These are phyloP conservation scores for Cercospora sp. DNA, from an alignment of 2,329 filamentous ascomycete species.

Conservation along the genomic window DNA sequence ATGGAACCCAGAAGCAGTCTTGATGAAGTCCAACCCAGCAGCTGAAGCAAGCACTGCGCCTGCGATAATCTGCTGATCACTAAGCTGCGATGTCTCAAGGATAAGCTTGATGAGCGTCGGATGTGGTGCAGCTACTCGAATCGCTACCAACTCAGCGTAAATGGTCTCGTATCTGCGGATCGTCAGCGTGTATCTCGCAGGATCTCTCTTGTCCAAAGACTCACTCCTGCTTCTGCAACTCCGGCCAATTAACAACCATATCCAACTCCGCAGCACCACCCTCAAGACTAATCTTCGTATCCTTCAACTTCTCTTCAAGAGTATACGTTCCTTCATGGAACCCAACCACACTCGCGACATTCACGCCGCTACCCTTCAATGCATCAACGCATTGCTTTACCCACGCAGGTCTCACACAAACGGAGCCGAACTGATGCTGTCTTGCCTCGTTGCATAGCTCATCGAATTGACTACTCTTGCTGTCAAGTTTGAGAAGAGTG, in stretches of 20 bases:
- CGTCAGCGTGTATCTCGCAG: background rate
- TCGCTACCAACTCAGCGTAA: slow-evolving; percentile 55
- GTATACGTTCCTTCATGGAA: slow-evolving; percentile 61
- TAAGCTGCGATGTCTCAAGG: slow-evolving; percentile 58
- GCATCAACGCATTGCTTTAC: slow-evolving; percentile 54
- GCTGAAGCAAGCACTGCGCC: slow-evolving; percentile 54
- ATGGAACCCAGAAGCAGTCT: slow-evolving; percentile 62
- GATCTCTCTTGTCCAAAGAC: background rate
- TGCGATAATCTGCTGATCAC: slow-evolving; percentile 53
- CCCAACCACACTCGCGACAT: slow-evolving; percentile 59
- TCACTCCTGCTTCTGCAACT: slow-evolving; percentile 41
- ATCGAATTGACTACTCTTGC: slow-evolving; percentile 53
- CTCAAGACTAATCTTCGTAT: slow-evolving; percentile 52
- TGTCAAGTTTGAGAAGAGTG: slow-evolving; percentile 53
- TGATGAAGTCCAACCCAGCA: slow-evolving; percentile 60
- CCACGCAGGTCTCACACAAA: slow-evolving; percentile 58
- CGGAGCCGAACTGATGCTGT: slow-evolving; percentile 51
- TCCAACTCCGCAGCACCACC: slow-evolving; percentile 59
- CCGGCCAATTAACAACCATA: slow-evolving; percentile 58
- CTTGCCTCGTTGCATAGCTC: slow-evolving; percentile 57
- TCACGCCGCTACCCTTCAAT: slow-evolving; percentile 51
- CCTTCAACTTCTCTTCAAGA: slow-evolving; percentile 53
- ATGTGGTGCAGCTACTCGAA: slow-evolving; percentile 50
- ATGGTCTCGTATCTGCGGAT: slow-evolving; percentile 47
- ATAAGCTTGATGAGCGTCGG: slow-evolving; percentile 57